Evolutionary conservation across 768 basidiomycete genomes (phyloP).

Genomic region (Leccinum truebloodii): DNA sequence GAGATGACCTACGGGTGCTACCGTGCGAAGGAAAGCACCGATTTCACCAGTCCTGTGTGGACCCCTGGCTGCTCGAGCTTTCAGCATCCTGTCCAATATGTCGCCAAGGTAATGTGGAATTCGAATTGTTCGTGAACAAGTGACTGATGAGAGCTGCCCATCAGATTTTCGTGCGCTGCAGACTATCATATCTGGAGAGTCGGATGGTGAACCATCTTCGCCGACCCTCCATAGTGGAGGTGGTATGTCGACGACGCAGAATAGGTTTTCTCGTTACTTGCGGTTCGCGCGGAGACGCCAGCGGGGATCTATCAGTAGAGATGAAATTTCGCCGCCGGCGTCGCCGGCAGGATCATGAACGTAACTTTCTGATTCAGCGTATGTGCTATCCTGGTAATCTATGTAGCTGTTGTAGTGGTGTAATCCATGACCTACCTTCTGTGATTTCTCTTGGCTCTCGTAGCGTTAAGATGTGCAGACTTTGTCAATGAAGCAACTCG

Average conservation of each 20-base stretch:
- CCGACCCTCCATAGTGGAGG: conserved; percentile 17
- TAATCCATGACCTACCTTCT: neutral
- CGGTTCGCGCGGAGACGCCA: conserved; percentile 53
- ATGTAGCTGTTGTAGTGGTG: neutral
- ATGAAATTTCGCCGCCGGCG: conserved; percentile 26
- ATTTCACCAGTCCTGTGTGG: conserved; percentile 90
- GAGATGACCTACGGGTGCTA: conserved; percentile 86
- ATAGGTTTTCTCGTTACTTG: conserved; percentile 59
- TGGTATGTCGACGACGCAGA: conserved; percentile 25
- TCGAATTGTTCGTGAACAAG: neutral
- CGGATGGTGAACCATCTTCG: conserved; percentile 16
- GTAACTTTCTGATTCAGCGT: neutral
- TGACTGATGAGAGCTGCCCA: conserved; percentile 1
- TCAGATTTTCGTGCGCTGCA: conserved; percentile 63
- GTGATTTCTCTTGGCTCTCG: neutral
- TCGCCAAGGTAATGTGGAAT: conserved; percentile 65
- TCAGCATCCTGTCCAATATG: conserved; percentile 93
- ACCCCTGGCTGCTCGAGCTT: conserved; percentile 89
- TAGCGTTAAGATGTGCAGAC: neutral
- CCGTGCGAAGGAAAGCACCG: conserved; percentile 91
- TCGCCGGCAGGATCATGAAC: conserved; percentile 11
- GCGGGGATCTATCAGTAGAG: conserved; percentile 37
- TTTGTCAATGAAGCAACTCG: neutral
- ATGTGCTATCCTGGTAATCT: neutral
- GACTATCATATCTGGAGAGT: conserved; percentile 48